These are phyloP conservation scores for Coemansia sp. DNA, from an alignment of 192 early-diverging fungal genomes.

Conservation along the genomic window DNA sequence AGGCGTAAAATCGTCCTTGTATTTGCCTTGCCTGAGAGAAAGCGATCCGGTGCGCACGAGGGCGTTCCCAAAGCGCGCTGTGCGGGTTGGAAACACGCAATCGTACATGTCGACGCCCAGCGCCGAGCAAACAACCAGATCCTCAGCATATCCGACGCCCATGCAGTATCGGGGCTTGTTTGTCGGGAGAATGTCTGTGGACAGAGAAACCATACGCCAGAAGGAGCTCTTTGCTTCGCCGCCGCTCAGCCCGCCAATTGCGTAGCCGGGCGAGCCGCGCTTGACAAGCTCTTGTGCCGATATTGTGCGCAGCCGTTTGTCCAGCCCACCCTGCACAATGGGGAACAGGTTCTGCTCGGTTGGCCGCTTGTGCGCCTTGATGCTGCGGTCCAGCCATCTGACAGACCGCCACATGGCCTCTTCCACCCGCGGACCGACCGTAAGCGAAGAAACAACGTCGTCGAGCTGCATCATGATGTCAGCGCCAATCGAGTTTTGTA, in stretches of 20 bases:
- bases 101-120: conserved; percentile 91
- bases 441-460: conserved; percentile 83
- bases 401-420: conserved; percentile 89
- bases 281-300: conserved; percentile 80
- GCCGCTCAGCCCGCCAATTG: conserved; percentile 83
- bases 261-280: conserved; percentile 80
- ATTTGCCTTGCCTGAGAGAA: conserved; percentile 63
- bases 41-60: conserved; percentile 72
- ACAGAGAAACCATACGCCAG: conserved; percentile 79
- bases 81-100: conserved; percentile 87
- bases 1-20: conserved; percentile 63
- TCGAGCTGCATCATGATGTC: conserved; percentile 94
- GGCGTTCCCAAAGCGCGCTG: conserved; percentile 86
- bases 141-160: conserved; percentile 86
- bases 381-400: conserved; percentile 85
- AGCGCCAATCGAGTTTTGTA: conserved; percentile 85
- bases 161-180: conserved; percentile 89
- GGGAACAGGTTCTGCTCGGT: conserved; percentile 82
- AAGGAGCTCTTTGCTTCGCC: conserved; percentile 85
- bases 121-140: conserved; percentile 82
- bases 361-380: conserved; percentile 69
- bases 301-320: conserved; percentile 64
- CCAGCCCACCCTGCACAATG: conserved; percentile 85
- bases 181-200: conserved; percentile 77
- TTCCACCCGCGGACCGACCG: conserved; percentile 77